Evolutionary conservation across 1,284 basidiomycete genomes (phyloP).

Genomic region (Microstroma glucosiphilum): DNA sequence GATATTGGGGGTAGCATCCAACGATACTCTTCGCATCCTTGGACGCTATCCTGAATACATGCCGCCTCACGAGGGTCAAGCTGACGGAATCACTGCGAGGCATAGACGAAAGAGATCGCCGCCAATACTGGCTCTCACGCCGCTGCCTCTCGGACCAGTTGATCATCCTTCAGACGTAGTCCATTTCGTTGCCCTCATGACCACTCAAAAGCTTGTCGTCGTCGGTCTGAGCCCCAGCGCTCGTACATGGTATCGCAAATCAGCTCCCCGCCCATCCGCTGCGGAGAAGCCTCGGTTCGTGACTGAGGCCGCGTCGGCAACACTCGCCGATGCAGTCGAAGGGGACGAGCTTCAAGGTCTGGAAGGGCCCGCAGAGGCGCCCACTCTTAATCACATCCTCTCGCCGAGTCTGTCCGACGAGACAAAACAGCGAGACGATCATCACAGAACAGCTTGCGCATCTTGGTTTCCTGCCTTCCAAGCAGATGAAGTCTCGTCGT

Average conservation of each 20-base stretch:
- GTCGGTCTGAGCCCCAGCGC: constrained; percentile 87
- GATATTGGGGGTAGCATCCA: constrained; percentile 88
- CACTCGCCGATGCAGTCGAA: neutral
- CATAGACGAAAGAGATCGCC: constrained; percentile 3
- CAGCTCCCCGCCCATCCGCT: neutral
- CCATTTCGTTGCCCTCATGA: constrained; percentile 77
- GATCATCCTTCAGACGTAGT: constrained; percentile 76
- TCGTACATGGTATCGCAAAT: constrained; percentile 69
- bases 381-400: neutral
- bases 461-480: neutral
- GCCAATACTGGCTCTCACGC: constrained; percentile 69
- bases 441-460: neutral
- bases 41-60: constrained; percentile 64
- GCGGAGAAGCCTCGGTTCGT: neutral
- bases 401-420: neutral
- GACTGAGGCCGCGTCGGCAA: no score
- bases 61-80: constrained; percentile 23
- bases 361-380: neutral
- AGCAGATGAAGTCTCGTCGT: neutral
- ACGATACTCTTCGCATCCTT: constrained; percentile 86
- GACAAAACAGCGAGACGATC: neutral
- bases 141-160: constrained; percentile 72
- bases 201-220: constrained; percentile 81
- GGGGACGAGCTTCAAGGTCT: constrained; percentile 8
- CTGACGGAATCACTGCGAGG: constrained; percentile 6